Conservation (phyloP, 352 stramenopile species). For the Pythium diclinum region DNA sequence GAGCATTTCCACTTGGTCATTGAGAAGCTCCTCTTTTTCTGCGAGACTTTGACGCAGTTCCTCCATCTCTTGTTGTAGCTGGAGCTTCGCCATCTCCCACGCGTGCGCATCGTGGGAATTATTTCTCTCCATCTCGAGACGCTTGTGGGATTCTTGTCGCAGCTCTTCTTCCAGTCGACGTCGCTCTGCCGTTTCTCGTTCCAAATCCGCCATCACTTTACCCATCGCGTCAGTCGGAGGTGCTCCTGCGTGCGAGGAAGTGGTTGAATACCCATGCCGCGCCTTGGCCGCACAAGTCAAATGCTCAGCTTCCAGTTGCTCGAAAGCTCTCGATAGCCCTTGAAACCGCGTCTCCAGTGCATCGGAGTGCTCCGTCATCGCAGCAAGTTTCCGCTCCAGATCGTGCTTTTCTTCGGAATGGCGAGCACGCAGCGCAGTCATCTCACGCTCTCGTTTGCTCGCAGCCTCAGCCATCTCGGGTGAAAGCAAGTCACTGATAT, state of each 20-base stretch:
- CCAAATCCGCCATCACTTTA: slow-evolving; percentile 36
- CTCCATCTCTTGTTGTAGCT: slow-evolving; percentile 31
- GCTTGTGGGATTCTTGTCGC: slow-evolving; percentile 18
- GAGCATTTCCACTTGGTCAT: slow-evolving; percentile 41
- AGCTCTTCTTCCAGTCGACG: slow-evolving; percentile 27
- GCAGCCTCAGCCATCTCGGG: neutral
- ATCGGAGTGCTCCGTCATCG: slow-evolving; percentile 27
- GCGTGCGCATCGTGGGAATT: slow-evolving; percentile 25
- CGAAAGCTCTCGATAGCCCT: slow-evolving; percentile 46
- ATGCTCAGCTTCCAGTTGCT: slow-evolving; percentile 50
- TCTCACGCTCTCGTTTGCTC: neutral
- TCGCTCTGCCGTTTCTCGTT: slow-evolving; percentile 28
- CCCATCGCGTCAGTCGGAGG: slow-evolving; percentile 18
- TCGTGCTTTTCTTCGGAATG: slow-evolving; percentile 33
- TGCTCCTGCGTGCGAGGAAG: neutral
- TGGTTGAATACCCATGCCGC: neutral
- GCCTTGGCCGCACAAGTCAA: slow-evolving; percentile 15
- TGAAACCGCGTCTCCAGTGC: slow-evolving; percentile 44
- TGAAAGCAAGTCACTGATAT: neutral
- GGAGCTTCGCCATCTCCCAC: slow-evolving; percentile 35
- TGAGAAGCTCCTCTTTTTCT: slow-evolving; percentile 27
- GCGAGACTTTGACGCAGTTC: slow-evolving; percentile 20
- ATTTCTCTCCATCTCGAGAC: slow-evolving; percentile 29
- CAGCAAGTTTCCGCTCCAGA: slow-evolving; percentile 31
- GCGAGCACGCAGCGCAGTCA: slow-evolving; percentile 7